Base-by-base conservation (phyloP, 139 green algal genomes). In the Volvox reticuliferus region DNA sequence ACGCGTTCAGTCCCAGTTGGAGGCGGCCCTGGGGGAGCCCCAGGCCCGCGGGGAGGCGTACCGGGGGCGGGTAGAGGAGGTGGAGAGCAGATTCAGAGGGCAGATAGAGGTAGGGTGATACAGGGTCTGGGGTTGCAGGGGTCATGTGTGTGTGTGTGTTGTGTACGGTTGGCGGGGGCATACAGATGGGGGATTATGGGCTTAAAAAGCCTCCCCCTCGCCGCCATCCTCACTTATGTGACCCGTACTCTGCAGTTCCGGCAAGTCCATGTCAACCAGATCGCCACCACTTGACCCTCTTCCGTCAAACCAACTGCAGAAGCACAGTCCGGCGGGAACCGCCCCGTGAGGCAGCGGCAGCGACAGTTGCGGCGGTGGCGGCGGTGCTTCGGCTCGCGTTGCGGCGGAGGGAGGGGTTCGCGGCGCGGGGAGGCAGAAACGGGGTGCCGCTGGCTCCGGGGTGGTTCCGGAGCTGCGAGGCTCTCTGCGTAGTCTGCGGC, bases 191-290 rank as follows among this genome's bases (percentile, higher is more conserved):
- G n/a, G n/a, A n/a, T n/a, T n/a, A n/a, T n/a, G n/a, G n/a, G n/a
- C n/a, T n/a, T n/a, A n/a, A n/a, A n/a, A n/a, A n/a, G n/a, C n/a
- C n/a, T n/a, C n/a, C n/a, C n/a, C n/a, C n/a, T n/a, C n/a, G n/a
- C 79, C 83, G 18, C 20, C 65, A 16, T 73, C 65, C 12, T 73
- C 65, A 2, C 24, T 28, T 2, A 24, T 62, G 12, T 44, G 16
- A 0, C 28, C 44, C 26, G 36, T n/a, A 20, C 9, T n/a, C 44
- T 89, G 12, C 1, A 89, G 83, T 28, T 89, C 83, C 83, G 80
- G 24, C 36, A 89, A 24, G 32, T 89, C 83, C 83, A 89, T 28
- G 18, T 89, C 83, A 6, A 12, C 67, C 36, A 89, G 28, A 28
- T 89, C 83, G 1, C 83, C 83, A 80, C 83, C 12, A 89, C 21